Base-by-base conservation (phyloP, 208 protist species). In the Herpetomonas tarakana region DNA sequence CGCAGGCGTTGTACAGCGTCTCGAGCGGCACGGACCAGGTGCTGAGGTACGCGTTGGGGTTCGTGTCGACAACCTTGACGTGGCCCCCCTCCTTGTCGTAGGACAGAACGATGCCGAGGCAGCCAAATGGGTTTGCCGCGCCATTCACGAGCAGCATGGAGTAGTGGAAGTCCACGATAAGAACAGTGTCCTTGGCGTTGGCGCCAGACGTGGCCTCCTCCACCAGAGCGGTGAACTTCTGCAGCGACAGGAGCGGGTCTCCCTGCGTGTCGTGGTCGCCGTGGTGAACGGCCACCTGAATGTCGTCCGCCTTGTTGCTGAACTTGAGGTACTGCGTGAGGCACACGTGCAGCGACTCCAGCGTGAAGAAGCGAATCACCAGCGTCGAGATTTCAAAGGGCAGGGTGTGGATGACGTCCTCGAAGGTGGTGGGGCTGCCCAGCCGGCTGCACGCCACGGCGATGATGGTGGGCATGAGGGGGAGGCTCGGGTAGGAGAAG, bases 391-490 rank as follows among this genome's bases (percentile, higher is more conserved):
- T 70, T 45, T 90, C 84, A 60, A 84, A 92, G 1, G 83, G 83
- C n/a, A 92, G 61, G 28, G 69, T 55, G 53, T 84, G 76, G 51
- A 94, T 53, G 51, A 91, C 82, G 56, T 91, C 84, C 51, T 94
- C 88, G 56, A 94, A 83, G 39, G 76, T 91, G 4, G 84, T 84
- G 35, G 25, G 18, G 26, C 76, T 29, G 26, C 84, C 88, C 27
- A 93, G 74, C 21, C 64, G 66, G 35, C 62, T 81, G 58, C 80
- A 74, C n/a, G 81, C 73, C 68, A 92, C 73, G n/a, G 84, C 81
- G 55, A 92, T 78, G 62, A 91, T 88, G 35, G 88, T 91, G 50
- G 83, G 74, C 68, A 82, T 85, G 35, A 94, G 50, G 12, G 88
- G 84, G 31, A 90, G 66, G 18, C 54, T 62, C 9, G 88, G 83